Evolutionary conservation across 352 stramenopile genomes (phyloP), one percentile per base, ranked within the genome.

Genomic region (Pythium sp.): DNA sequence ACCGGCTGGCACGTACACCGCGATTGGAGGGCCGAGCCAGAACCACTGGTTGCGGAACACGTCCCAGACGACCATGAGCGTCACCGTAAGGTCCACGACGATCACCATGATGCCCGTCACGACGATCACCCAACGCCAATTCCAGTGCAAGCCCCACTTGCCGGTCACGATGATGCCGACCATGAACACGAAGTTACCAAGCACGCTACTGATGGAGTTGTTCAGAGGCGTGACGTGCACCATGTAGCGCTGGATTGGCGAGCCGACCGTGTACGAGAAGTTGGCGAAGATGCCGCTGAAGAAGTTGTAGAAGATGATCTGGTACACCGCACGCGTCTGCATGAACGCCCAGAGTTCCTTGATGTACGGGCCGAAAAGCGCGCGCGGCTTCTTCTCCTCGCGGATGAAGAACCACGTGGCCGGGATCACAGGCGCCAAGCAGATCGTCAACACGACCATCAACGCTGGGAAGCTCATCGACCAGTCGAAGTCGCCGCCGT

Each of bases 1-100:
- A 22, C 43, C 43, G 2, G 43, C 43, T 12, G 43, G 43, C 18
- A 51, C 43, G 43, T 51, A 51, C 18, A 51, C 43, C 43, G 43
- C 43, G 6, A 51, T 51, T 24, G 43, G 18, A 22, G 43, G 43
- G 43, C 43, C 18, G 20, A 51, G 43, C 43, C 43, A 49, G 43
- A 49, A 49, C 43, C 43, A 49, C 43, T 49, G 43, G 43, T 49
- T 49, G 43, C 43, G 43, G 43, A 49, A 49, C 43, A 49, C 43
- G 43, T 49, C 43, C 43, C 43, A 49, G 43, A 49, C 20, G n/a
- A 26, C 49, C 22, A 26, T 57, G 9, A 57, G 49, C 49, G 49
- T 57, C 9, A 57, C 49, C 4, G 11, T 18, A 12, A 57, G 1
- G 22, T 57, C 49, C 49, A 57, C 49, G 49, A 30, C 7, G 49